These are phyloP conservation scores for Apiotrichum porosum DNA, from an alignment of 1,284 basidiomycete species.

Conservation along the genomic window DNA sequence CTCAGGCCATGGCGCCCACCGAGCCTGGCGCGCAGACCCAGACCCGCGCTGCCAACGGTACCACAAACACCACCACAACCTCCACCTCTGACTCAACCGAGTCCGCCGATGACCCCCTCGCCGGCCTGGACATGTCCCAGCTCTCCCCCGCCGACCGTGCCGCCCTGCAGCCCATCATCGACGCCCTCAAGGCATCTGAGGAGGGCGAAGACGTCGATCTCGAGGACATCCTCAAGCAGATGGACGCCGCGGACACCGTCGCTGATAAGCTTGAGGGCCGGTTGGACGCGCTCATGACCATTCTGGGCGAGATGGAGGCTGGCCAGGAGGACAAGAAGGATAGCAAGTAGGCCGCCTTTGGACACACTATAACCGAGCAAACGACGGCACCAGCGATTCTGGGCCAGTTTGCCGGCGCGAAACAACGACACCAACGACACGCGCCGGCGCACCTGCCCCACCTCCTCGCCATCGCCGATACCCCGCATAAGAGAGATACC, in stretches of 20 bases:
- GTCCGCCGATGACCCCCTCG: slow-evolving; percentile 10
- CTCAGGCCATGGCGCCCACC: slow-evolving; percentile 39
- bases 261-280: slow-evolving; percentile 46
- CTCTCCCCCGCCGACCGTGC: slow-evolving; percentile 22
- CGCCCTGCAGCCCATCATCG: slow-evolving; percentile 25
- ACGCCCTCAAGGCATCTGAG: slow-evolving; percentile 20
- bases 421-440: neutral
- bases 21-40: slow-evolving; percentile 6
- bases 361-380: neutral
- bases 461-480: too few species aligned
- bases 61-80: neutral
- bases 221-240: slow-evolving; percentile 36
- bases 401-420: neutral
- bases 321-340: slow-evolving; percentile 27
- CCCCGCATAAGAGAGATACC: neutral
- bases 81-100: neutral
- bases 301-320: slow-evolving; percentile 33
- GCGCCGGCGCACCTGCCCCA: neutral
- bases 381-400: neutral
- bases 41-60: slow-evolving; percentile 1
- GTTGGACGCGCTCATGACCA: slow-evolving; percentile 41
- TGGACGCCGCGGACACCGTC: slow-evolving; percentile 45
- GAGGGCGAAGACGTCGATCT: slow-evolving; percentile 27
- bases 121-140: slow-evolving; percentile 21
- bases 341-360: neutral